Base-by-base conservation (phyloP, 257 asterid genomes). In the Lantana camara region DNA sequence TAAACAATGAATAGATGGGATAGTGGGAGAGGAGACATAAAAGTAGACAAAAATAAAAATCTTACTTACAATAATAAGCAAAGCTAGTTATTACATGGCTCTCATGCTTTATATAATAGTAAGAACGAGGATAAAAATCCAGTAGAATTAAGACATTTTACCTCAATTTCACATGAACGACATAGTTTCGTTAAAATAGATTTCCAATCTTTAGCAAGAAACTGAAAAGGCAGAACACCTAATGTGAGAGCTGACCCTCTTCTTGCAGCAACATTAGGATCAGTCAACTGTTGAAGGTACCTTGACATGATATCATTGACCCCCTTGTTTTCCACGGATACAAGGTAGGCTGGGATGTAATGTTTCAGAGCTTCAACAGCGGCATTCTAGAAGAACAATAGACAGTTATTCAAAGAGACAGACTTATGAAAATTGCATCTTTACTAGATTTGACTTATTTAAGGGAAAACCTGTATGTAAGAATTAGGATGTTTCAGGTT, bases 401-500 rank as follows among this genome's bases (percentile, higher is more conserved):
- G 68, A 64, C 57, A 41, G 48, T 64, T 60, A 77, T 27, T 66
- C 40, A 63, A n/a, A 64, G 68, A 40, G 52, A 52, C 35, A 35
- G 17, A 56, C 16, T 48, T 12, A 32, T 35, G 41, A 48, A 67
- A 65, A 64, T n/a, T 44, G 45, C 30, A 14, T 48, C 64, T 68
- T 52, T 41, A 63, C 14, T 23, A 63, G 65, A 34, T 40, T 41
- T 35, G 11, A 44, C 49, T 30, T 7, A 22, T 47, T 40, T 44
- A 75, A 62, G 66, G 65, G 57, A 71, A 54, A 52, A 94, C 97
- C 96, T 94, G 99, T 72, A 94, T 94, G 14, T 80, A 81, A 63
- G 95, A 71, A 79, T 83, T 94, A 60, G 99, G 96, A 82, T 94
- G 97, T 78, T 76, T 94, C 85, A 94, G 73, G 80, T 94, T 94